phyloP scores from a whole-genome alignment of 73 alveolate species.

The Stentor coeruleus region DNA sequence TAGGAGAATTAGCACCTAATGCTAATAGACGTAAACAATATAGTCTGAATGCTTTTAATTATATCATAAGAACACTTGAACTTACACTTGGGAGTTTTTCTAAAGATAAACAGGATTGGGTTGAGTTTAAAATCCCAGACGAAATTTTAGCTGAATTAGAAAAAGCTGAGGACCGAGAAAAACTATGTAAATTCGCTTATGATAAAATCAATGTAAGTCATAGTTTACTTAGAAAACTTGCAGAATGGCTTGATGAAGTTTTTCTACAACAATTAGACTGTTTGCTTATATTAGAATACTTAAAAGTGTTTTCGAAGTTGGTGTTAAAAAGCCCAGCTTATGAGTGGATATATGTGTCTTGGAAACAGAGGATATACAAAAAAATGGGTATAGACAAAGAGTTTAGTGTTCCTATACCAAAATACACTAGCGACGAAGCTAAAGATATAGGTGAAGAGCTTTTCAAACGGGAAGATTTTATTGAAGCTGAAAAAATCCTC shows the following conservation, averaged over 20 bases:
- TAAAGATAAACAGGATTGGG: conserved; percentile 81
- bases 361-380: conserved; percentile 59
- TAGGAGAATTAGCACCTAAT: conserved; percentile 82
- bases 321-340: conserved; percentile 57
- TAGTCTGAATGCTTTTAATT: conserved; percentile 81
- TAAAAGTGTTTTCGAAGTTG: conserved; percentile 57
- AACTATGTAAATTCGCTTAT: conserved; percentile 80
- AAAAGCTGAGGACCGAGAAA: conserved; percentile 71
- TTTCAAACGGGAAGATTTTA: conserved; percentile 71
- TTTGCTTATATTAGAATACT: conserved; percentile 63
- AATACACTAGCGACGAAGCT: conserved; percentile 67
- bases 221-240: conserved; percentile 58
- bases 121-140: conserved; percentile 69
- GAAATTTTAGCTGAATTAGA: conserved; percentile 49
- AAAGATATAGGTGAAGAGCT: conserved; percentile 71
- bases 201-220: conserved; percentile 77
- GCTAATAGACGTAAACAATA: conserved; percentile 82
- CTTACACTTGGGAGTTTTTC: conserved; percentile 67
- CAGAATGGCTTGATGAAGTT: conserved; percentile 67
- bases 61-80: conserved; percentile 67
- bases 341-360: conserved; percentile 63
- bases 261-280: conserved; percentile 66
- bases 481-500: conserved; percentile 61
- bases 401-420: conserved; percentile 53
- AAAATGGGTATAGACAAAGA: conserved; percentile 64